These are phyloP conservation scores for Mimosa bimucronata DNA, from an alignment of 306 rosid genomes.

Conservation along the genomic window DNA sequence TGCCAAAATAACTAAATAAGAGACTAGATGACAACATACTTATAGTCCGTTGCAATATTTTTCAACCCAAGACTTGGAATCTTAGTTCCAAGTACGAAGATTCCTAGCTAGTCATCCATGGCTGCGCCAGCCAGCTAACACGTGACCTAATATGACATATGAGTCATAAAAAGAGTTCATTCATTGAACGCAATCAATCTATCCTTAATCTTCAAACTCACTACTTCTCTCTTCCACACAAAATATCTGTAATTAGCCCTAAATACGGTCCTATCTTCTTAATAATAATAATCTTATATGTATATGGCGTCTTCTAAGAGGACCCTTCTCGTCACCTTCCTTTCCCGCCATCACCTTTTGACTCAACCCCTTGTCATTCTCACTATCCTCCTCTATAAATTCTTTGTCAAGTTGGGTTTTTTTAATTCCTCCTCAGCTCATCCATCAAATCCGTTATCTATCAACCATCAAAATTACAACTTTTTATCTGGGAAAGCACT, in stretches of 20 bases:
- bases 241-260: background rate
- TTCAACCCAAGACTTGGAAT: background rate
- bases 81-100: background rate
- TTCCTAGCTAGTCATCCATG: slow-evolving; percentile 39
- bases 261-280: slow-evolving; percentile 46
- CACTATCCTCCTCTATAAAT: slow-evolving; percentile 39
- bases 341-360: slow-evolving; percentile 25
- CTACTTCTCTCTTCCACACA: background rate
- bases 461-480: background rate
- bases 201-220: background rate
- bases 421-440: background rate
- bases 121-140: slow-evolving; percentile 45
- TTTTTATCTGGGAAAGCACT: background rate
- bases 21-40: background rate
- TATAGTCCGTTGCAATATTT: background rate
- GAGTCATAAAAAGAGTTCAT: slow-evolving; percentile 4
- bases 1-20: background rate
- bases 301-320: background rate
- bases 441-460: background rate
- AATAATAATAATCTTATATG: background rate
- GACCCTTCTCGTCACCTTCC: slow-evolving; percentile 24
- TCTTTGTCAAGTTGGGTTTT: slow-evolving; percentile 25
- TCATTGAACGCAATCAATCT: slow-evolving; percentile 32
- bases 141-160: slow-evolving; percentile 34
- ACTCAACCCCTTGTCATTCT: slow-evolving; percentile 17